Conservation (phyloP, 2,329 filamentous ascomycete genomes). For the Lasiodiplodia sp. region DNA sequence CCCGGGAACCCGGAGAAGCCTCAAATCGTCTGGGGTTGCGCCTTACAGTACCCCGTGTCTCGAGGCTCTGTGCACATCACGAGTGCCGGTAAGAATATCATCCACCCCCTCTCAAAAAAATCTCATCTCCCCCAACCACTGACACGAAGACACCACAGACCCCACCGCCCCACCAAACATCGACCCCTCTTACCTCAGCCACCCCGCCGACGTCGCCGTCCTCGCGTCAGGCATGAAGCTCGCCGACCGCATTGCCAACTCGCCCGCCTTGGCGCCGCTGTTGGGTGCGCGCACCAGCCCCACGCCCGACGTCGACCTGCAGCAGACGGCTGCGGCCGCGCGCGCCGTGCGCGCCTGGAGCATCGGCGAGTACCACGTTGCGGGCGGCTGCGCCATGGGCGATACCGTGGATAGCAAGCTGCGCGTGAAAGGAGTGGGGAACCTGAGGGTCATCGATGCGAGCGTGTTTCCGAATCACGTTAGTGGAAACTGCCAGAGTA, state of each 20-base stretch:
- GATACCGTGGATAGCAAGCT: conserved; percentile 41
- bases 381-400: conserved; percentile 32
- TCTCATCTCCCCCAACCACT: no score
- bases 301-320: conserved; percentile 22
- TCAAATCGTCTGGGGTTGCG: neutral
- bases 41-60: conserved; percentile 16
- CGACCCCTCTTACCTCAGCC: conserved; percentile 51
- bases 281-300: neutral
- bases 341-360: neutral
- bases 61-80: conserved; percentile 12
- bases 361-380: conserved; percentile 15
- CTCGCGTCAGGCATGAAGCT: conserved; percentile 45
- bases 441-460: conserved; percentile 31
- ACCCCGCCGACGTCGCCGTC: conserved; percentile 53
- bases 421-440: conserved; percentile 37
- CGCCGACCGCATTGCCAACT: conserved; percentile 42
- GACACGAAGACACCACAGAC: conserved; percentile 33
- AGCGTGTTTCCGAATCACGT: conserved; percentile 29
- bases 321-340: conserved; percentile 32
- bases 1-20: neutral
- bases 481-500: conserved; percentile 26
- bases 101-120: neutral
- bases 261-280: neutral
- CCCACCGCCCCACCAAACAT: conserved; percentile 44
- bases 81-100: neutral